Conservation (phyloP, 2,329 filamentous ascomycete genomes). For the Alternaria viburni region DNA sequence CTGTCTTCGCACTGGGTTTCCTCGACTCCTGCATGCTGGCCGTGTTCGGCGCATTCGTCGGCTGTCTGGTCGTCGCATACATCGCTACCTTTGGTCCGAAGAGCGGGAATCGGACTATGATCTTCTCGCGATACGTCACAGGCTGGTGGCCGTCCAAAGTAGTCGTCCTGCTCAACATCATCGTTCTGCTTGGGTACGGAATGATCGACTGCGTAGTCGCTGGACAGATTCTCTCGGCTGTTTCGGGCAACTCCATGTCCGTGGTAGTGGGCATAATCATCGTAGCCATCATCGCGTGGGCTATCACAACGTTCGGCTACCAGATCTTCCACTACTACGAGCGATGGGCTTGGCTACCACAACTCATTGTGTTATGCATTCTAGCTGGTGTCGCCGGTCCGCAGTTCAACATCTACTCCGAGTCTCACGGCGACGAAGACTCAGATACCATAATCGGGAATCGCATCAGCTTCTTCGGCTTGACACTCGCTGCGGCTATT, state of each 20-base stretch:
- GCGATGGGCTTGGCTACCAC: slow-evolving; percentile 70
- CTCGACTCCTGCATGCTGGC: slow-evolving; percentile 62
- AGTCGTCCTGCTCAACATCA: slow-evolving; percentile 66
- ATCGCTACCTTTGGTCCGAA: slow-evolving; percentile 67
- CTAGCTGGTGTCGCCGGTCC: slow-evolving; percentile 67
- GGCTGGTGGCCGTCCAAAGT: slow-evolving; percentile 71
- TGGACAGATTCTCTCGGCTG: slow-evolving; percentile 71
- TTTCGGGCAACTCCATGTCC: slow-evolving; percentile 65
- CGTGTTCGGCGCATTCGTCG: slow-evolving; percentile 64
- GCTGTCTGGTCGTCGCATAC: slow-evolving; percentile 63
- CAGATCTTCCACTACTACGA: slow-evolving; percentile 72
- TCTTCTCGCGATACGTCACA: slow-evolving; percentile 64
- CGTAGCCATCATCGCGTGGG: slow-evolving; percentile 67
- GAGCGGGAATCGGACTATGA: slow-evolving; percentile 68
- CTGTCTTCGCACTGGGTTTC: slow-evolving; percentile 65
- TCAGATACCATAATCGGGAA: slow-evolving; percentile 60
- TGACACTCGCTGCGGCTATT: slow-evolving; percentile 69
- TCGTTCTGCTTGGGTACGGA: slow-evolving; percentile 67
- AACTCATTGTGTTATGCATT: slow-evolving; percentile 66
- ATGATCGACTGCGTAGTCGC: slow-evolving; percentile 70
- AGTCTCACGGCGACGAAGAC: slow-evolving; percentile 58
- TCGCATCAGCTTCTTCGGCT: slow-evolving; percentile 71
- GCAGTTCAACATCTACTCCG: slow-evolving; percentile 62
- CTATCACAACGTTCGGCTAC: slow-evolving; percentile 71
- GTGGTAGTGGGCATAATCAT: slow-evolving; percentile 72